Evolutionary conservation across 768 basidiomycete species (phyloP).

Genomic region (Mycena metata): DNA sequence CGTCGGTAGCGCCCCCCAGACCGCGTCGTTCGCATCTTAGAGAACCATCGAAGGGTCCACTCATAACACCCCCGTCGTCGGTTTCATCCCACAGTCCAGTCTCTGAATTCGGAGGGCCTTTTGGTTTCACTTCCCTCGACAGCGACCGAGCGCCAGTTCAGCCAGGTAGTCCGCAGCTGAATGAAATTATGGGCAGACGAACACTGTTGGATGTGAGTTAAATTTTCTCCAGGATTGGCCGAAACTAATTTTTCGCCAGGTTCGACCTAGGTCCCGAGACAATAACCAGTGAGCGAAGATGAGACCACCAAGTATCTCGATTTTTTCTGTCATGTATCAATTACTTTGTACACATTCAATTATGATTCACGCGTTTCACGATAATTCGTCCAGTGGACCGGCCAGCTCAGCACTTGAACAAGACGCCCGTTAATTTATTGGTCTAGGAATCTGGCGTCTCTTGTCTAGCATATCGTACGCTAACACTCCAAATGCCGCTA

Average conservation of each 20-base stretch:
- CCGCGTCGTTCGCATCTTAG: constrained; percentile 45
- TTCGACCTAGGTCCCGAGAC: constrained; percentile 43
- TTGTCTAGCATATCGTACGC: constrained; percentile 75
- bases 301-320: constrained; percentile 1
- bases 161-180: constrained; percentile 23
- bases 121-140: constrained; percentile 10
- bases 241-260: constrained; percentile 39
- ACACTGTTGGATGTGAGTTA: constrained; percentile 56
- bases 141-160: constrained; percentile 16
- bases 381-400: too few relatives aligned
- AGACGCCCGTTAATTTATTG: background rate
- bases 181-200: constrained; percentile 45
- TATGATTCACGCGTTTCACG: constrained; percentile 31
- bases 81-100: constrained; percentile 49
- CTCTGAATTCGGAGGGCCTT: constrained; percentile 25
- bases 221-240: background rate
- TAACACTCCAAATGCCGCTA: constrained; percentile 86
- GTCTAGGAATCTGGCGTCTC: constrained; percentile 25
- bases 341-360: constrained; percentile 17
- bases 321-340: constrained; percentile 20
- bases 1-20: constrained; percentile 44
- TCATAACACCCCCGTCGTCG: constrained; percentile 58
- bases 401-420: too few relatives aligned
- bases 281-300: constrained; percentile 5
- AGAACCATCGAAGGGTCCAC: constrained; percentile 40